Evolutionary conservation across 2,329 filamentous ascomycete species (phyloP).

Genomic region (Paracorniculantispora psalliotae): DNA sequence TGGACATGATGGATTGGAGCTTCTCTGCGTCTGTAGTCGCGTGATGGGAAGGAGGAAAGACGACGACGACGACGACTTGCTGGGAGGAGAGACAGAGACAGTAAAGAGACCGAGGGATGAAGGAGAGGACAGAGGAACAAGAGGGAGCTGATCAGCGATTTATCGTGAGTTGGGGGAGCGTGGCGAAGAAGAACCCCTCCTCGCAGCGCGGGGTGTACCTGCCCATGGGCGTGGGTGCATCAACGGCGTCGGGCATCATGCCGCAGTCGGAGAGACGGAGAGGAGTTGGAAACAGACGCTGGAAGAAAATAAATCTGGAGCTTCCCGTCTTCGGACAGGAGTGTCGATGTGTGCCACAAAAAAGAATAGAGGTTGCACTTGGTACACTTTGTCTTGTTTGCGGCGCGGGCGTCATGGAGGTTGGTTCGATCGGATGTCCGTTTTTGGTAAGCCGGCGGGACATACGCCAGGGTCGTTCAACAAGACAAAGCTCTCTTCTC

Average conservation of each 20-base stretch:
- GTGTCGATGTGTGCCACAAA: neutral
- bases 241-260: neutral
- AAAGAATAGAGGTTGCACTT: neutral
- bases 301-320: slow-evolving; percentile 4
- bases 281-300: neutral
- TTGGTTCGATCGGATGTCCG: slow-evolving; percentile 12
- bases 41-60: slow-evolving; percentile 6
- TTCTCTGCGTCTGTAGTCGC: slow-evolving; percentile 3
- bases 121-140: neutral
- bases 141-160: neutral
- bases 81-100: neutral
- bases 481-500: too few species aligned
- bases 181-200: neutral
- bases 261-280: slow-evolving; percentile 12
- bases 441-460: slow-evolving; percentile 14
- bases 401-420: neutral
- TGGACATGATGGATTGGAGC: slow-evolving; percentile 38
- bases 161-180: slow-evolving; percentile 4
- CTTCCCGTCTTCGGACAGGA: slow-evolving; percentile 4
- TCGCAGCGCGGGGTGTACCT: neutral
- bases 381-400: neutral
- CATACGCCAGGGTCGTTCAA: too few species aligned
- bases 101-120: neutral
- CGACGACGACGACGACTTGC: neutral
- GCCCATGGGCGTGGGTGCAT: neutral